Evolutionary conservation across 805 yeast genomes (phyloP).

Genomic region (Cyberlindnera suaveolens): DNA sequence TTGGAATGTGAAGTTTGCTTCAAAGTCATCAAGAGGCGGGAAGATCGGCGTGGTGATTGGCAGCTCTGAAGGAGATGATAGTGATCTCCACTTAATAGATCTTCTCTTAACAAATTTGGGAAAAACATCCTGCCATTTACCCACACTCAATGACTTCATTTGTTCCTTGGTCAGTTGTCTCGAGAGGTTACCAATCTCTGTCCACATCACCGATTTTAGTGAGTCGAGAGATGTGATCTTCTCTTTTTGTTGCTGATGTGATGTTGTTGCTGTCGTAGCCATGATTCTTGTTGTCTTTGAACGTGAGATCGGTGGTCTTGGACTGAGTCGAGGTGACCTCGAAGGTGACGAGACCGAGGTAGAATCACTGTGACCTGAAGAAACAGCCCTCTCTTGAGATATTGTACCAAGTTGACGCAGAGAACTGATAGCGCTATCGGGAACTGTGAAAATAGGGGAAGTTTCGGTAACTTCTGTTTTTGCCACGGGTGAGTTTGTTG

Average conservation of each 20-base stretch:
- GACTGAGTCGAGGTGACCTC: neutral
- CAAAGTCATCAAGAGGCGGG: conserved; percentile 64
- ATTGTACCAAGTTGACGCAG: neutral
- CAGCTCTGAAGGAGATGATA: conserved; percentile 88
- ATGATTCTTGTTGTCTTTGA: neutral
- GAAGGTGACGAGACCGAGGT: neutral
- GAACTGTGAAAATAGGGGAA: conserved; percentile 13
- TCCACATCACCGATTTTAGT: conserved; percentile 37
- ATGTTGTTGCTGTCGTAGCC: conserved; percentile 7
- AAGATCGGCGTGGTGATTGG: conserved; percentile 78
- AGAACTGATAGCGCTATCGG: conserved; percentile 7
- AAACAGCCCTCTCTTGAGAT: neutral
- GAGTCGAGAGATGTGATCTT: conserved; percentile 17
- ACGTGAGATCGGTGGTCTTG: neutral
- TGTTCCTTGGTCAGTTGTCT: conserved; percentile 50
- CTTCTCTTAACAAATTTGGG: conserved; percentile 63
- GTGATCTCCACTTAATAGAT: conserved; percentile 85
- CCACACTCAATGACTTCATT: conserved; percentile 53
- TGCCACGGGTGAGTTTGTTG: conserved; percentile 18
- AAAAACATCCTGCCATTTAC: conserved; percentile 89
- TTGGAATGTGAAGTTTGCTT: conserved; percentile 68
- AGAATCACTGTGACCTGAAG: neutral
- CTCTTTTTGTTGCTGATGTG: conserved; percentile 7
- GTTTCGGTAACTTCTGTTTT: conserved; percentile 16
- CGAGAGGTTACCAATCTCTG: conserved; percentile 72